These are phyloP conservation scores for Neonectria punicea DNA, from an alignment of 2,329 filamentous ascomycete genomes.

Conservation along the genomic window DNA sequence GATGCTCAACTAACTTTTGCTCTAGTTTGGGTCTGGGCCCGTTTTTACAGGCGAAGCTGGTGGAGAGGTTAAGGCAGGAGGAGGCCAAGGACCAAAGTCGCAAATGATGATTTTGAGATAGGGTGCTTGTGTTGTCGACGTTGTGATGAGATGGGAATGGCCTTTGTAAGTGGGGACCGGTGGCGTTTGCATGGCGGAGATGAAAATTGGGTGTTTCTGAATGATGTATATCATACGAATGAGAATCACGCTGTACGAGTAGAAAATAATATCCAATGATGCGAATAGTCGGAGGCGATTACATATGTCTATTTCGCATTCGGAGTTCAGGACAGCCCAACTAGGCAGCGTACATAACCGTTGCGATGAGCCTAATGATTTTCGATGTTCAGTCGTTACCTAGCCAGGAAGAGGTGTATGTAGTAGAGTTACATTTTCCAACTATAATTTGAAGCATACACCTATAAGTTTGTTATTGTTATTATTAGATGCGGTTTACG, in stretches of 20 bases:
- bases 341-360: neutral
- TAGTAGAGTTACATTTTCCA: neutral
- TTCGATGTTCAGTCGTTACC: neutral
- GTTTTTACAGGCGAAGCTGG: conserved; percentile 64
- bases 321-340: neutral
- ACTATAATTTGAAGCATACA: neutral
- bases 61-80: conserved; percentile 63
- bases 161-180: conserved; percentile 4
- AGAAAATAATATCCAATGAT: neutral
- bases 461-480: neutral
- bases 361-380: neutral
- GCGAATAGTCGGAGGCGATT: neutral
- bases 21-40: conserved; percentile 47
- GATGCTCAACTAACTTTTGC: conserved; percentile 32
- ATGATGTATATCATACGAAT: neutral
- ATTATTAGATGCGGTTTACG: neutral
- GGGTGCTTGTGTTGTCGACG: neutral
- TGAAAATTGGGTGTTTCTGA: neutral
- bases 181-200: neutral
- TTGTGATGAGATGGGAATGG: neutral
- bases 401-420: neutral
- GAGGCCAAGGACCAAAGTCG: conserved; percentile 51
- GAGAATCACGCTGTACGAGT: neutral
- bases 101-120: conserved; percentile 43
- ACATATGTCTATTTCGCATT: neutral